Conservation (phyloP, 495 filamentous ascomycete species). For the Xanthoparmelia taractica region DNA sequence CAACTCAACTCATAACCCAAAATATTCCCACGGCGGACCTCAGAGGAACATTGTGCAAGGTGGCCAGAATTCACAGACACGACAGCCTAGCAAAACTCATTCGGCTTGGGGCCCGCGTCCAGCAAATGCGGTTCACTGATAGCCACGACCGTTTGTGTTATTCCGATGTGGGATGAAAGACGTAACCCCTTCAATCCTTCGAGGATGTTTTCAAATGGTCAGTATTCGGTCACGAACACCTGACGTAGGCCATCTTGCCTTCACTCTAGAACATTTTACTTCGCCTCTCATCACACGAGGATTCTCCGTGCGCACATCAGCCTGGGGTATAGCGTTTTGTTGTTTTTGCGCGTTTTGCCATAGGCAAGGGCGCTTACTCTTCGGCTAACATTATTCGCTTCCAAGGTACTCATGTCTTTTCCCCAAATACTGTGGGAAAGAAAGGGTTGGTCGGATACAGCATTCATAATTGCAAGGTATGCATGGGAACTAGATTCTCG, state of each 20-base stretch:
- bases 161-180: background rate
- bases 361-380: slow-evolving; percentile 10
- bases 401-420: slow-evolving; percentile 6
- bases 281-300: slow-evolving; percentile 11
- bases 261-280: slow-evolving; percentile 3
- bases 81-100: slow-evolving; percentile 12
- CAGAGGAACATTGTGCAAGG: slow-evolving; percentile 8
- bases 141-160: background rate
- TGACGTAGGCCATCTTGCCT: slow-evolving; percentile 1
- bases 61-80: slow-evolving; percentile 5
- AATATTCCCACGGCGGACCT: slow-evolving; percentile 9
- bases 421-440: background rate
- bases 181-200: background rate
- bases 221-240: background rate
- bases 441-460: slow-evolving; percentile 7
- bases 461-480: slow-evolving; percentile 13
- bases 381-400: slow-evolving; percentile 16
- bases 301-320: slow-evolving; percentile 10
- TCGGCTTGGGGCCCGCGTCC: slow-evolving; percentile 14
- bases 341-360: slow-evolving; percentile 7
- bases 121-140: slow-evolving; percentile 14
- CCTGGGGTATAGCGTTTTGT: slow-evolving; percentile 13
- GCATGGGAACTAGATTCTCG: slow-evolving; percentile 11
- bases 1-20: slow-evolving; percentile 1
- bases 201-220: background rate